Evolutionary conservation across 306 rosid species (phyloP), one percentile per base, ranked within the genome.

Genomic region (Hylodesmum podocarpum): DNA sequence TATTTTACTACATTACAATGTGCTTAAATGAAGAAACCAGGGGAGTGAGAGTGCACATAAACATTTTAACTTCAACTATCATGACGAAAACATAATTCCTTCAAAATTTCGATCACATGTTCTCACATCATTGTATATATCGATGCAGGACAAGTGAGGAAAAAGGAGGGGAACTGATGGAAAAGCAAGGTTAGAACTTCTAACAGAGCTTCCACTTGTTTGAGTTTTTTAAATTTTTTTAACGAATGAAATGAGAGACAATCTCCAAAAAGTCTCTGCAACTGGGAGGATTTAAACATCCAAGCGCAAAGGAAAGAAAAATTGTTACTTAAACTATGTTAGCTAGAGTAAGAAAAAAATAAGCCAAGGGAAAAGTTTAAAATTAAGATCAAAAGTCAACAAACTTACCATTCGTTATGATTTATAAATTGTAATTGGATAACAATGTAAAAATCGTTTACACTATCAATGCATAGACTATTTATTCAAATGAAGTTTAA

Each of bases 121-220:
- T 72, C 73, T 63, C 19, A 39, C 37, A 15, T 3, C 19, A 70
- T 19, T 51, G 58, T 40, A 50, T 50, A 19, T 49, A 49, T 0
- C 1, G 53, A 47, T n/a, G 12, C 12, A 37, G 43, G 43, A 37
- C 8, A 53, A 36, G 40, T 10, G 37, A 33, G n/a, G n/a, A n/a
- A n/a, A n/a, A 58, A 49, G 21, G 2, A 33, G 36, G 5, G 5
- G 36, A 4, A 36, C 40, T 7, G 40, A 36, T 36, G 40, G 40
- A 36, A 3, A 36, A 5, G 40, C 25, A 44, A 43, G 66, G 33
- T 33, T 73, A 37, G 37, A 63, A 44, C 14, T 40, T 61, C 83
- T 79, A 49, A 90, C 66, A 93, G 69, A 40, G 15, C 46, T 50
- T 18, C 97, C 98, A 93, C 49, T 57, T 5, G 39, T 27, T 57